Base-by-base conservation (phyloP, 768 basidiomycete genomes). In the Tylopilus plumbeoviolaceoides region DNA sequence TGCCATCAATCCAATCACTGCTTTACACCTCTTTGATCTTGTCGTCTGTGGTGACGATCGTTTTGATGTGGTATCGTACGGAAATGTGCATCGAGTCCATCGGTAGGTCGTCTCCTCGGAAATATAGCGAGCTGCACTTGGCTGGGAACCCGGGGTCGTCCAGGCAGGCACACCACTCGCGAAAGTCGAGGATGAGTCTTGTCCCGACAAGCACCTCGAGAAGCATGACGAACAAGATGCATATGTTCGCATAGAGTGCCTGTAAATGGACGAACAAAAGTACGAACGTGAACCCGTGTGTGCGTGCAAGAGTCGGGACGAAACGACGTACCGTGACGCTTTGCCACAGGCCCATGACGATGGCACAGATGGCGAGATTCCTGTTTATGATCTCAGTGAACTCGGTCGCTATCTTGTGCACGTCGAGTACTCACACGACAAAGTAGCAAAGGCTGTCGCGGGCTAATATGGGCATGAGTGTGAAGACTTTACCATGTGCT, bases 381-480 rank as follows among this genome's bases (percentile, higher is more conserved):
- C 69, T 70, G 7, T 40, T 20, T 7, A 39, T 5, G 25, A 4
- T 18, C 9, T 15, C 14, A 30, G 31, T 60, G 20, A 58, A 40
- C 7, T 39, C 23, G 23, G 25, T 31, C 46, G 11, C 3, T 39
- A 31, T 44, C 9, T 6, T 12, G 21, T n/a, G 23, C 12, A 8
- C 7, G 12, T 17, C 14, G 35, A 9, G 25, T 3, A 58, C 68
- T 50, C 25, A 70, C 69, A 65, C 55, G 54, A 68, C 62, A 21
- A 67, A 69, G 50, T 71, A 69, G 18, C 64, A 61, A 14, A 69
- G 49, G 21, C 67, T 71, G 33, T 69, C 67, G 20, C 68, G 59
- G 0, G 58, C 63, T 41, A 69, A 38, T 41, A 69, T 35, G 28
- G 31, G 31, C 46, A 66, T 48, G 10, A 70, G 69, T 17, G 63